Evolutionary conservation across 2,329 filamentous ascomycete genomes (phyloP).

Genomic region (Xenosphaeropsis pyriputrescens): DNA sequence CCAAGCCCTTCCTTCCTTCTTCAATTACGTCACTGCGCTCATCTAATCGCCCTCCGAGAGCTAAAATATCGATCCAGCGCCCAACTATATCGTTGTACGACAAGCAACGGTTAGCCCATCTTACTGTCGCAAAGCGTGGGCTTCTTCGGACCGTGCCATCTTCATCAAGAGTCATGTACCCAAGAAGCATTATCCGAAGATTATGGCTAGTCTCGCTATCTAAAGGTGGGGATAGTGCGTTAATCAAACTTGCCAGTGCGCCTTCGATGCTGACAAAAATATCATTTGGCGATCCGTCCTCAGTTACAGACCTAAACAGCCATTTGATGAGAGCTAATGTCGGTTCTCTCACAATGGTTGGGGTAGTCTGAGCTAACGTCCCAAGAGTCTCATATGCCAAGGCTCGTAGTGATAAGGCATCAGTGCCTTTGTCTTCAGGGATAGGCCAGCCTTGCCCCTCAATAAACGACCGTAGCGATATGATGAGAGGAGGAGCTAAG

Average conservation of each 20-base stretch:
- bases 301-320: conserved; percentile 71
- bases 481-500: conserved; percentile 55
- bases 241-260: conserved; percentile 65
- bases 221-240: conserved; percentile 30
- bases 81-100: conserved; percentile 65
- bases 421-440: conserved; percentile 39
- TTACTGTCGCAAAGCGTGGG: conserved; percentile 67
- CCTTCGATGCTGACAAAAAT: conserved; percentile 83
- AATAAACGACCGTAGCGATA: conserved; percentile 58
- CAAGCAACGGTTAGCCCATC: conserved; percentile 82
- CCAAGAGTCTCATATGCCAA: conserved; percentile 88
- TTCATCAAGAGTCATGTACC: conserved; percentile 46
- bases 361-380: conserved; percentile 53
- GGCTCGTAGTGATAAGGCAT: conserved; percentile 54
- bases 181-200: conserved; percentile 40
- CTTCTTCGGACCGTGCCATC: conserved; percentile 45
- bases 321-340: conserved; percentile 48
- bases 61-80: conserved; percentile 80
- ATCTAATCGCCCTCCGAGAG: conserved; percentile 48
- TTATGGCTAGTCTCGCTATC: conserved; percentile 15
- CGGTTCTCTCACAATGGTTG: conserved; percentile 35
- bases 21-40: conserved; percentile 76
- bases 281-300: conserved; percentile 59
- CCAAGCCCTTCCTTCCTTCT: conserved; percentile 77
- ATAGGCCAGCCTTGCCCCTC: conserved; percentile 72